phyloP scores from a whole-genome alignment of 768 basidiomycete species.

The Boletus sp. region DNA sequence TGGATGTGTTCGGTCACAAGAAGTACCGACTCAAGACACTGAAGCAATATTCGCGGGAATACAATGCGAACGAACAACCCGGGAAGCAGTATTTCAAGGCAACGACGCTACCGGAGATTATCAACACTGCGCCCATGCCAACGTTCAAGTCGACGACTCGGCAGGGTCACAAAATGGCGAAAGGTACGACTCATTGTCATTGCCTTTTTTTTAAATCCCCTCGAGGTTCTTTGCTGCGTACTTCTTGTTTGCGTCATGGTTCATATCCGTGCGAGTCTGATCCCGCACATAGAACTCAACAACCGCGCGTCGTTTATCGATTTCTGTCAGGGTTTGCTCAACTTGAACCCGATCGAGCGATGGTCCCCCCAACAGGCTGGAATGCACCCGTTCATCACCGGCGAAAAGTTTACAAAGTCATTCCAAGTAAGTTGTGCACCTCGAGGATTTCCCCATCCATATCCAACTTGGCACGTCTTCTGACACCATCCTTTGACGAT shows the following conservation, averaged over 20 bases:
- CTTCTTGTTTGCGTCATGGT: slow-evolving; percentile 9
- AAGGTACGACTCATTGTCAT: slow-evolving; percentile 51
- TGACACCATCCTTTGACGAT: slow-evolving; percentile 1
- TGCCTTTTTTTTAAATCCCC: not conserved
- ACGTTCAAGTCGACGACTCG: slow-evolving; percentile 71
- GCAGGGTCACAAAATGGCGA: slow-evolving; percentile 82
- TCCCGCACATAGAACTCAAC: slow-evolving; percentile 68
- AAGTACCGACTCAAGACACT: slow-evolving; percentile 86
- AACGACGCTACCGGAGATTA: slow-evolving; percentile 88
- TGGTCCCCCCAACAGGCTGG: slow-evolving; percentile 97
- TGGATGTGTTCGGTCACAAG: slow-evolving; percentile 76
- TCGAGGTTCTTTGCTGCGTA: not conserved
- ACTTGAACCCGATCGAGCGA: too few relatives aligned
- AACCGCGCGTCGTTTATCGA: too few relatives aligned
- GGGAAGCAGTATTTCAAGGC: slow-evolving; percentile 99
- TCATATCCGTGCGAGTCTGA: slow-evolving; percentile 18
- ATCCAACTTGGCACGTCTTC: slow-evolving; percentile 4
- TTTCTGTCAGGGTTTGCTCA: too few relatives aligned
- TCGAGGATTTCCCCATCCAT: not conserved
- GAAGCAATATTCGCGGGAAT: slow-evolving; percentile 94
- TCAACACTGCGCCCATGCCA: slow-evolving; percentile 94
- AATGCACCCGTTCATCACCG: slow-evolving; percentile 96
- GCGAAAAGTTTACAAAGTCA: slow-evolving; percentile 90
- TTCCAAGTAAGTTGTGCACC: slow-evolving; percentile 60
- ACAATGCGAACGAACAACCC: slow-evolving; percentile 93